These are phyloP conservation scores for Capronia americana DNA, from an alignment of 2,329 filamentous ascomycete genomes.

Conservation along the genomic window DNA sequence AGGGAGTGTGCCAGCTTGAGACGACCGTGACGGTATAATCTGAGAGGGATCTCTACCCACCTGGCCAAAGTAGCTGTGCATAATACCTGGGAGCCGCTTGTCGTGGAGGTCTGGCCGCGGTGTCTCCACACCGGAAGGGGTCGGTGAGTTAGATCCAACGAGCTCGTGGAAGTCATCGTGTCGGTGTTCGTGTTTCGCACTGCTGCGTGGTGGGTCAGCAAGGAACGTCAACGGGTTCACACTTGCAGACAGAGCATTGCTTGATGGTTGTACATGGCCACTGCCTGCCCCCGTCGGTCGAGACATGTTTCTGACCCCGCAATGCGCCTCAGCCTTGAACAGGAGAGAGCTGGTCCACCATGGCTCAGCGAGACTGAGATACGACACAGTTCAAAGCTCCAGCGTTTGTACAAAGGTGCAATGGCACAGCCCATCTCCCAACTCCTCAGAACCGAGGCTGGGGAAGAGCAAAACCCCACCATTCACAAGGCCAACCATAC, in stretches of 20 bases:
- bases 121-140: constrained; percentile 88
- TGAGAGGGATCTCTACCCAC: constrained; percentile 86
- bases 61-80: constrained; percentile 97
- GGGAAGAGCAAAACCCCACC: constrained; percentile 16
- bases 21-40: constrained; percentile 51
- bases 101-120: constrained; percentile 92
- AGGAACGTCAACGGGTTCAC: constrained; percentile 7
- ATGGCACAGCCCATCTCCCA: background rate
- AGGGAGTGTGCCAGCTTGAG: constrained; percentile 46
- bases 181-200: constrained; percentile 44
- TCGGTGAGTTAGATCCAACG: constrained; percentile 76
- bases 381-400: constrained; percentile 14
- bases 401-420: background rate
- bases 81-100: constrained; percentile 93
- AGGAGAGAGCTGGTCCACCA: background rate
- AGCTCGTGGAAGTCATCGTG: constrained; percentile 48
- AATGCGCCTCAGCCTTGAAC: background rate
- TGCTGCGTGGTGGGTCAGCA: constrained; percentile 35
- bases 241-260: constrained; percentile 21
- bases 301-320: constrained; percentile 11
- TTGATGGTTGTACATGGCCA: constrained; percentile 14
- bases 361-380: background rate
- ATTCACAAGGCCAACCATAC: constrained; percentile 11
- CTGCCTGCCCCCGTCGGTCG: background rate
- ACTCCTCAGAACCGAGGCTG: constrained; percentile 22